These are phyloP conservation scores for Russula sp. DNA, from an alignment of 768 basidiomycete species.

Conservation along the genomic window DNA sequence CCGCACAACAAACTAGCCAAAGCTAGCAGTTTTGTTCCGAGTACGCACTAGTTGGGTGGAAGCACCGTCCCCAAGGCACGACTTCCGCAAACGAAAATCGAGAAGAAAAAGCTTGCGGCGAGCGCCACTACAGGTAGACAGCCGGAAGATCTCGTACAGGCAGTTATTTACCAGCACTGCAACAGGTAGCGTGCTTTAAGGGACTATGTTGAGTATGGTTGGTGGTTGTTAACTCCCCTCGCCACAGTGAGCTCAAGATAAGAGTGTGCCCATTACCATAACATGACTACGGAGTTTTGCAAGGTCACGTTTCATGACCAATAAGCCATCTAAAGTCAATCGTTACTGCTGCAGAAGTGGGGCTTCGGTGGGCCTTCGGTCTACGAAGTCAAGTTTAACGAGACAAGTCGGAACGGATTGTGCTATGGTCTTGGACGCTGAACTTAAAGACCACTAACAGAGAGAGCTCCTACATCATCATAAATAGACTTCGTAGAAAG, in stretches of 20 bases:
- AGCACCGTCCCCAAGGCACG: background rate
- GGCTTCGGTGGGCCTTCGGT: too few relatives aligned
- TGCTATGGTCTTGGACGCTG: constrained; percentile 12
- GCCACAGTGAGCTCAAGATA: background rate
- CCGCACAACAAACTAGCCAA: background rate
- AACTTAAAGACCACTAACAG: constrained; percentile 25
- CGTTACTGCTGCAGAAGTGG: background rate
- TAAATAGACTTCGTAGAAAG: constrained; percentile 6
- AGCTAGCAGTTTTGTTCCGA: background rate
- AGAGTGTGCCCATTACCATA: background rate
- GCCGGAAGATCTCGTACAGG: background rate
- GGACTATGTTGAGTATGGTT: background rate
- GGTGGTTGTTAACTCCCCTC: background rate
- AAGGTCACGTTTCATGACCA: background rate
- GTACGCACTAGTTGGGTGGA: background rate
- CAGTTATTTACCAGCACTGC: background rate
- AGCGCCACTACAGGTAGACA: background rate
- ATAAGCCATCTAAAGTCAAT: background rate
- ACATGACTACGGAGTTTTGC: background rate
- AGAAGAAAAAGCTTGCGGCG: background rate
- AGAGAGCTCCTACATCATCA: constrained; percentile 1
- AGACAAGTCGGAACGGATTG: constrained; percentile 8
- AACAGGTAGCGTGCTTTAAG: background rate
- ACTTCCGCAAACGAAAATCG: background rate
- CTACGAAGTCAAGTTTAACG: too few relatives aligned